A percentile compares a stretch with the other conserved stretches of the same genome.
Evolutionary conservation across 225 moss, liverwort and hornwort species (phyloP).

Genomic region (Thuidium tamariscinum): DNA sequence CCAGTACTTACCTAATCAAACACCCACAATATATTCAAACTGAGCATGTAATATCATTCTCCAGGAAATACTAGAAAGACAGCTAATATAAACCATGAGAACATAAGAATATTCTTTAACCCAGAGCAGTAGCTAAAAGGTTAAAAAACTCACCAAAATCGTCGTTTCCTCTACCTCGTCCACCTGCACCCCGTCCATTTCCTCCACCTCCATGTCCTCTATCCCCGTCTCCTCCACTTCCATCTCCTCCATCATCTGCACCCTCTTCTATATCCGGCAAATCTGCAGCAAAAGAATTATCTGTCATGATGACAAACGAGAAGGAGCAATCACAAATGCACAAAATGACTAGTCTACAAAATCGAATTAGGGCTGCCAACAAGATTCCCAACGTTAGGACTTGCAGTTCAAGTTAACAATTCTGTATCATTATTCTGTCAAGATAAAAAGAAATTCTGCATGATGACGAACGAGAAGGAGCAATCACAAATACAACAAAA

Average conservation of each 20-base stretch:
- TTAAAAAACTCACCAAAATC: conserved; percentile 6
- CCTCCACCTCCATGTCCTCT: background rate
- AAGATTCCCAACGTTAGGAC: background rate
- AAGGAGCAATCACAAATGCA: background rate
- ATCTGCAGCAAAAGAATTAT: conserved; percentile 18
- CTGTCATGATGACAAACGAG: background rate
- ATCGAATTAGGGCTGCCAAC: background rate
- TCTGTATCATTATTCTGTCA: background rate
- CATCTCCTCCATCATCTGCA: conserved; percentile 1
- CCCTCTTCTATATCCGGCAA: conserved; percentile 45
- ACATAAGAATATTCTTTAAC: background rate
- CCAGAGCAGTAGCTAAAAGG: background rate
- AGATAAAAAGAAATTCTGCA: background rate
- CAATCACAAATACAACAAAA: background rate
- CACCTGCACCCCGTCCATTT: background rate
- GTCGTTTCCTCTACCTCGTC: background rate
- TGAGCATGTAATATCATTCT: background rate
- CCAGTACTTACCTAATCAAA: background rate
- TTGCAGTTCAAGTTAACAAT: background rate
- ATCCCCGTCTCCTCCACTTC: background rate
- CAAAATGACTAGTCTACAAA: background rate
- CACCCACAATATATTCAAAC: background rate
- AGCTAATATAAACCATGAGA: background rate
- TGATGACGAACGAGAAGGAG: background rate
- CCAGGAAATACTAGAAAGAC: background rate